Percentiles rank a stretch among this genome's conserved stretches.
These are phyloP conservation scores for Jimgerdemannia flammicorona DNA, from an alignment of 192 early-diverging fungal genomes.

Conservation along the genomic window DNA sequence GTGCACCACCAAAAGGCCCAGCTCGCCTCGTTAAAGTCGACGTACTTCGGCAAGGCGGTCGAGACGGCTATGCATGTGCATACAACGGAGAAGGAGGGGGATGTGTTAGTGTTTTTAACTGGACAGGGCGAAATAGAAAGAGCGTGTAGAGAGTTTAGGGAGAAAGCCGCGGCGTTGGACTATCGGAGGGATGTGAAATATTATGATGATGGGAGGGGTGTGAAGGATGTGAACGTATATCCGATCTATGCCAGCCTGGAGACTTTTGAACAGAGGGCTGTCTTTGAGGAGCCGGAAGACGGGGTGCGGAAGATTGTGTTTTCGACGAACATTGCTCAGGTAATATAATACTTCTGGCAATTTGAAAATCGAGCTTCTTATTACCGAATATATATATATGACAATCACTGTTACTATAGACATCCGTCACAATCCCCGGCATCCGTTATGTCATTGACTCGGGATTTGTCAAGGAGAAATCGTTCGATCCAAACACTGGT, in stretches of 20 bases:
- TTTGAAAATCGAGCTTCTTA: neutral
- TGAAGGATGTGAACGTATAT: constrained; percentile 42
- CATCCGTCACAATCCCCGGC: constrained; percentile 88
- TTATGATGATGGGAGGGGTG: constrained; percentile 20
- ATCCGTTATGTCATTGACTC: constrained; percentile 94
- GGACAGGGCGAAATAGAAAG: constrained; percentile 95
- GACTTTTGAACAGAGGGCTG: constrained; percentile 78
- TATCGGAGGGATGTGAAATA: constrained; percentile 46
- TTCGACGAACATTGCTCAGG: constrained; percentile 93
- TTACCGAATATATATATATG: neutral
- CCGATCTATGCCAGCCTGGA: constrained; percentile 77
- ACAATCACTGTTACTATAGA: constrained; percentile 38
- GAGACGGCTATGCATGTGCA: constrained; percentile 78
- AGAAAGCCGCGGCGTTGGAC: constrained; percentile 38
- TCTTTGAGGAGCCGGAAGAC: constrained; percentile 77
- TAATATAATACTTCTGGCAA: constrained; percentile 15
- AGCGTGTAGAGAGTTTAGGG: constrained; percentile 56
- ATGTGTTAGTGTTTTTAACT: constrained; percentile 93
- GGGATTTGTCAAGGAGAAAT: constrained; percentile 93
- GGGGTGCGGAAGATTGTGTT: constrained; percentile 87
- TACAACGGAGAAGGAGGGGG: constrained; percentile 77
- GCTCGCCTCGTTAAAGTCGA: constrained; percentile 60
- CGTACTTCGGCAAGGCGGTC: constrained; percentile 68
- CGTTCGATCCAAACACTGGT: constrained; percentile 91
- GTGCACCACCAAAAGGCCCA: constrained; percentile 45